phyloP scores from a whole-genome alignment of 2,329 filamentous ascomycete genomes.

The Arthrobotrys sphaeroides region DNA sequence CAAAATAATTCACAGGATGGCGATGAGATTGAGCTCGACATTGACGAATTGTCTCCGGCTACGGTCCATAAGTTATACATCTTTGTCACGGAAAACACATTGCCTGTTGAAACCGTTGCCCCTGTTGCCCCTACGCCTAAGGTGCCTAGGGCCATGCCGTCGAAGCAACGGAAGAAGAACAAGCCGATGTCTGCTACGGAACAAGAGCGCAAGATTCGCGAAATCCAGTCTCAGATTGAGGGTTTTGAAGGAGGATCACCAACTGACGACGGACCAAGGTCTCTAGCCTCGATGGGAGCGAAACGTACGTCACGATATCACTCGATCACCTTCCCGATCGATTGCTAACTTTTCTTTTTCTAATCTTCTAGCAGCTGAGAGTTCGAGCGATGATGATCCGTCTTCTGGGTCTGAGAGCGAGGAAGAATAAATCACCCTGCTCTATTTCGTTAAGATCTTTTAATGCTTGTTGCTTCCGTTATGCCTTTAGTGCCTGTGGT shows the following conservation, averaged over 20 bases:
- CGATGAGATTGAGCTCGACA: conserved; percentile 70
- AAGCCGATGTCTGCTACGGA: conserved; percentile 79
- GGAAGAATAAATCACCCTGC: conserved; percentile 55
- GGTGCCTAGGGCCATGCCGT: conserved; percentile 65
- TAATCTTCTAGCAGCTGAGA: conserved; percentile 31
- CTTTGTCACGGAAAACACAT: conserved; percentile 64
- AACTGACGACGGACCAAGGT: conserved; percentile 45
- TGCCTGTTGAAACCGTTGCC: conserved; percentile 57
- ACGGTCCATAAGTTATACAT: conserved; percentile 68
- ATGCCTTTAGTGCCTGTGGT: neutral
- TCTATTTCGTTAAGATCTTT: conserved; percentile 2
- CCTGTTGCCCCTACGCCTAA: conserved; percentile 58
- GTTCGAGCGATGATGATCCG: conserved; percentile 56
- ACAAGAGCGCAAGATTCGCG: conserved; percentile 73
- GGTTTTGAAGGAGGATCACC: conserved; percentile 47
- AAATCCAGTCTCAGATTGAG: conserved; percentile 64
- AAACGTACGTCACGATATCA: conserved; percentile 33
- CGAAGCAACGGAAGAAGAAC: conserved; percentile 72
- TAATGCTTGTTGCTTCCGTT: conserved; percentile 1
- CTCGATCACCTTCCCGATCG: neutral
- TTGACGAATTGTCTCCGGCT: conserved; percentile 68
- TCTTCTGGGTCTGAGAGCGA: conserved; percentile 58
- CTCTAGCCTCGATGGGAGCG: conserved; percentile 48
- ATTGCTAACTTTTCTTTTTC: conserved; percentile 28
- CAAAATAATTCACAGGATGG: conserved; percentile 62